Percentiles rank a stretch among this genome's conserved stretches.
Evolutionary conservation across 331 rosid genomes (phyloP).

Genomic region (Acacia pycnantha): DNA sequence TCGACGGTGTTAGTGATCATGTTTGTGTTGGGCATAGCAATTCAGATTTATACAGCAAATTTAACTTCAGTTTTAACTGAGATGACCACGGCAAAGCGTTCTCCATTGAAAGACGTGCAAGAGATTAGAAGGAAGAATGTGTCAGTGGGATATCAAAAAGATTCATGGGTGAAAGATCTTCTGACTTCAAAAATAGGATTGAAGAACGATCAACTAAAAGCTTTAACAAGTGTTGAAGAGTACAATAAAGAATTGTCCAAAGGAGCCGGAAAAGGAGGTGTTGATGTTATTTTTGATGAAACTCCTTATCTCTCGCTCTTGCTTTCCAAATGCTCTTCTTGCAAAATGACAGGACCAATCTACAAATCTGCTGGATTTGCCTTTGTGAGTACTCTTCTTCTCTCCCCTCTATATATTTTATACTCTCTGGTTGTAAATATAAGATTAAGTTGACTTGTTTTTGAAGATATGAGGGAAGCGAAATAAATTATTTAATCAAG

Average conservation of each 20-base stretch:
- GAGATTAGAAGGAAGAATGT: not conserved
- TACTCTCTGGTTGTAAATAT: not conserved
- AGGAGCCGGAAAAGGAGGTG: slow-evolving; percentile 3
- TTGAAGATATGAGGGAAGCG: accelerated
- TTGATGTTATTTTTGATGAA: slow-evolving; percentile 12
- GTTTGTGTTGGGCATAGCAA: not conserved
- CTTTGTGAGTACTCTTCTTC: not conserved
- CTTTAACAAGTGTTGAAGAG: not conserved
- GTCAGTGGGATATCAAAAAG: not conserved
- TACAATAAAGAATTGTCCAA: slow-evolving; percentile 18
- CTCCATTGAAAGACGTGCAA: not conserved
- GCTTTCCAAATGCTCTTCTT: not conserved
- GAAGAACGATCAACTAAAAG: not conserved
- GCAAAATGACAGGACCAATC: not conserved
- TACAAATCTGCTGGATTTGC: not conserved
- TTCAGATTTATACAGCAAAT: not conserved
- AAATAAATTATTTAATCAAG: no score
- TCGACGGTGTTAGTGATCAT: not conserved
- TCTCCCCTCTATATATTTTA: not conserved
- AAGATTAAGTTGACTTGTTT: no score
- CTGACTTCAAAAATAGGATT: slow-evolving; percentile 4
- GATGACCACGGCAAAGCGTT: not conserved
- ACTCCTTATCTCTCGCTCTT: not conserved
- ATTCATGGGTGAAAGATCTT: not conserved
- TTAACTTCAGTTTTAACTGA: not conserved